These are phyloP conservation scores for Sporothrix brunneoviolacea DNA, from an alignment of 2,329 filamentous ascomycete genomes.

Conservation along the genomic window DNA sequence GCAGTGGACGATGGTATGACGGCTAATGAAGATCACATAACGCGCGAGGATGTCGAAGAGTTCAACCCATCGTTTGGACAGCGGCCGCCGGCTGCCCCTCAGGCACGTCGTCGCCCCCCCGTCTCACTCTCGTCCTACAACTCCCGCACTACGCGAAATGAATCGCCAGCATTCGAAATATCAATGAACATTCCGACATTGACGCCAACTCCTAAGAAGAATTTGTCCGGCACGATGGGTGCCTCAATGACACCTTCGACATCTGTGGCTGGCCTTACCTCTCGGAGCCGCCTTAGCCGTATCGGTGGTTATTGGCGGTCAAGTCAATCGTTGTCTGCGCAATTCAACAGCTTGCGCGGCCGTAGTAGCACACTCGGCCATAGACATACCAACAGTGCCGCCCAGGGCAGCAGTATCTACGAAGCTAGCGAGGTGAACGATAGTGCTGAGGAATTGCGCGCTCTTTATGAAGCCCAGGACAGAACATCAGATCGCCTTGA, in stretches of 20 bases:
- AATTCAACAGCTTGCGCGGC: conserved; percentile 48
- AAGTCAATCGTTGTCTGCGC: conserved; percentile 32
- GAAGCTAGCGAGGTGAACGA: conserved; percentile 58
- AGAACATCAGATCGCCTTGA: conserved; percentile 73
- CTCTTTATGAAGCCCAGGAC: conserved; percentile 73
- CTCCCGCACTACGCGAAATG: conserved; percentile 62
- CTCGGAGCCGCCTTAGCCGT: conserved; percentile 46
- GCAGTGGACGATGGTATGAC: conserved; percentile 47
- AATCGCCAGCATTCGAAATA: conserved; percentile 48
- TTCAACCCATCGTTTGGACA: conserved; percentile 65
- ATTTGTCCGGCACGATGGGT: conserved; percentile 24
- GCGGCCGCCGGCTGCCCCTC: conserved; percentile 28
- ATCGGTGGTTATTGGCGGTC: conserved; percentile 55
- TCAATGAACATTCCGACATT: conserved; percentile 50
- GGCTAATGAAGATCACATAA: conserved; percentile 43
- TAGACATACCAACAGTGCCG: conserved; percentile 23
- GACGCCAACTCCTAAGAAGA: conserved; percentile 42
- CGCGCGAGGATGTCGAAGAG: conserved; percentile 61
- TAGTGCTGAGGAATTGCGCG: conserved; percentile 74
- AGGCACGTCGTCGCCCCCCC: conserved; percentile 40
- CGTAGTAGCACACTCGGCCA: conserved; percentile 35
- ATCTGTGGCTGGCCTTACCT: conserved; percentile 23
- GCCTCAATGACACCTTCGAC: conserved; percentile 17
- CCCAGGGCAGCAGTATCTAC: conserved; percentile 32
- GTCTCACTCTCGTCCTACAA: conserved; percentile 74